phyloP scores from a whole-genome alignment of 805 yeast species.

The Ogataea saltuana region DNA sequence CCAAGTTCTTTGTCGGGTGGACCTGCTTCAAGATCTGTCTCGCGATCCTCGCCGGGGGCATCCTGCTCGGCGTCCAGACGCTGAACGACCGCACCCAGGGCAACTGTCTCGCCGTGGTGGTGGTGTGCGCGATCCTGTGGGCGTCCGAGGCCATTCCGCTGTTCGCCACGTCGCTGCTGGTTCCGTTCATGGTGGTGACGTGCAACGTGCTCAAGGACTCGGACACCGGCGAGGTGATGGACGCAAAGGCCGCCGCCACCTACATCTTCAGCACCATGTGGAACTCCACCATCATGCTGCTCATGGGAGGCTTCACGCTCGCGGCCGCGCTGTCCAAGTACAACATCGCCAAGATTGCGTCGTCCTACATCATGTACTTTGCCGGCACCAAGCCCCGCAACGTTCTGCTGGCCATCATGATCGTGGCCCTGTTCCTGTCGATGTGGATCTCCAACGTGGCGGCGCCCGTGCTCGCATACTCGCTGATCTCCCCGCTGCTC shows the following conservation, averaged over 20 bases:
- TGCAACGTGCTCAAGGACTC: slow-evolving; percentile 51
- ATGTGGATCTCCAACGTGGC: slow-evolving; percentile 64
- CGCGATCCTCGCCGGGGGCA: slow-evolving; percentile 52
- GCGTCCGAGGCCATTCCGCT: slow-evolving; percentile 54
- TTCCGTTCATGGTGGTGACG: slow-evolving; percentile 48
- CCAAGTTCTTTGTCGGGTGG: slow-evolving; percentile 48
- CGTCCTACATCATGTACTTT: slow-evolving; percentile 48
- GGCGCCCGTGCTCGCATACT: slow-evolving; percentile 54
- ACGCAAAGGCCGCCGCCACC: slow-evolving; percentile 42
- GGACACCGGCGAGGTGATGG: slow-evolving; percentile 46
- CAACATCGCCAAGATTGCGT: slow-evolving; percentile 50
- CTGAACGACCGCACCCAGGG: slow-evolving; percentile 61
- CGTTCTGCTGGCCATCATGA: slow-evolving; percentile 50
- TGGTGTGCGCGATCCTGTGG: slow-evolving; percentile 53
- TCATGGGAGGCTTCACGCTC: slow-evolving; percentile 55
- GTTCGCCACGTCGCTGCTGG: slow-evolving; percentile 48
- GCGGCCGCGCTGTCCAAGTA: slow-evolving; percentile 58
- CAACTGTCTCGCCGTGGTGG: slow-evolving; percentile 66
- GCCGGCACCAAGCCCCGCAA: slow-evolving; percentile 54
- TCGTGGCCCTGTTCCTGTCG: slow-evolving; percentile 51
- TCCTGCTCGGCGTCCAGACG: slow-evolving; percentile 59
- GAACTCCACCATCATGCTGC: slow-evolving; percentile 52
- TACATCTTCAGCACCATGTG: slow-evolving; percentile 52
- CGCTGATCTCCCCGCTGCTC: slow-evolving; percentile 50
- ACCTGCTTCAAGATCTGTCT: slow-evolving; percentile 50